Percentiles rank a stretch among this genome's conserved stretches.
phyloP scores from a whole-genome alignment of 768 basidiomycete genomes.

The Infundibulicybe gibba region DNA sequence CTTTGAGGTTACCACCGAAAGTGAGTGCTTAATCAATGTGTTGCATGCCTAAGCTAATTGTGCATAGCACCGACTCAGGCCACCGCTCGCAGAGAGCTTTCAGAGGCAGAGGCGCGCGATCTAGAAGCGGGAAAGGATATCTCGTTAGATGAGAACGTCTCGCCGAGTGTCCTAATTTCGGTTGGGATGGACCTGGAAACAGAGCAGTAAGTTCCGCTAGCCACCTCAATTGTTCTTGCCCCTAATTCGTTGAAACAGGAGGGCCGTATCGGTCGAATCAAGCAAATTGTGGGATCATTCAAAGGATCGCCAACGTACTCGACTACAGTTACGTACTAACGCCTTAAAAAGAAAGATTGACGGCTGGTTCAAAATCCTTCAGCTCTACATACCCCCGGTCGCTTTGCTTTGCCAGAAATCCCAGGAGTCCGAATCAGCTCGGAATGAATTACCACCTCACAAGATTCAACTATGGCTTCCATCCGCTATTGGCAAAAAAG shows the following conservation, averaged over 20 bases:
- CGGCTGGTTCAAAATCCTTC: slow-evolving; percentile 10
- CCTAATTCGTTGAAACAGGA: no score
- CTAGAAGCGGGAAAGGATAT: slow-evolving; percentile 2
- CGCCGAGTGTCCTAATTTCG: slow-evolving; percentile 9
- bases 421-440: slow-evolving; percentile 1
- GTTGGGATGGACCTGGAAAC: slow-evolving; percentile 15
- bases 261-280: background rate
- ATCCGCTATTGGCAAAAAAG: slow-evolving; percentile 9
- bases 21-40: background rate
- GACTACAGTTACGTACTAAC: slow-evolving; percentile 3
- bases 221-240: background rate
- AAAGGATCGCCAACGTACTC: slow-evolving; percentile 8
- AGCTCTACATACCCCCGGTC: slow-evolving; percentile 12
- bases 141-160: slow-evolving; percentile 7
- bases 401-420: background rate
- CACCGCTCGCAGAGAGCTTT: slow-evolving; percentile 3
- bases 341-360: slow-evolving; percentile 6
- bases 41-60: background rate
- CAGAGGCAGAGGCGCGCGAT: slow-evolving; percentile 4
- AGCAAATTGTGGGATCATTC: slow-evolving; percentile 6
- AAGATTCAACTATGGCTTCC: slow-evolving; percentile 16
- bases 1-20: background rate
- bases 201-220: slow-evolving; percentile 12
- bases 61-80: slow-evolving; percentile 8
- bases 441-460: slow-evolving; percentile 2